phyloP scores from a whole-genome alignment of 148 eudicot species.

The Persicaria tinctoria region DNA sequence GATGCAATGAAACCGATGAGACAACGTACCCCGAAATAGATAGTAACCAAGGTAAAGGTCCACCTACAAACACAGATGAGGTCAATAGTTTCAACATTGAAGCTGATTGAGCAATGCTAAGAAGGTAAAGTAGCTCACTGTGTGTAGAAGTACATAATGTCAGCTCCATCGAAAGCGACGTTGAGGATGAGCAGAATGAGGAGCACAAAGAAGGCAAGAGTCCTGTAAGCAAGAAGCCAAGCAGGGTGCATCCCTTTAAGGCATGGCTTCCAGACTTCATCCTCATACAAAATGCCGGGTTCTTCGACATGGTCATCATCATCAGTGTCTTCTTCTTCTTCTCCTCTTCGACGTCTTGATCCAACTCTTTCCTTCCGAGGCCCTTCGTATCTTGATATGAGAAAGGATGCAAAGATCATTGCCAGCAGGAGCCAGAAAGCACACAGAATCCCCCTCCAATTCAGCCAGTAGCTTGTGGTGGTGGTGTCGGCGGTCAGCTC shows the following conservation, averaged over 20 bases:
- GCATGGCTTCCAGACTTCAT: slow-evolving; percentile 79
- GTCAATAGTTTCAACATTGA: neutral
- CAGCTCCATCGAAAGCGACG: slow-evolving; percentile 38
- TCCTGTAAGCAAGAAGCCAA: slow-evolving; percentile 65
- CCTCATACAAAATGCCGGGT: slow-evolving; percentile 44
- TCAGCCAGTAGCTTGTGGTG: slow-evolving; percentile 66
- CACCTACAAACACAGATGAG: slow-evolving; percentile 46
- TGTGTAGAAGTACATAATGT: slow-evolving; percentile 60
- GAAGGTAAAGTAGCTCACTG: slow-evolving; percentile 39
- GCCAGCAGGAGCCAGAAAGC: slow-evolving; percentile 41
- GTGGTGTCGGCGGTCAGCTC: slow-evolving; percentile 39
- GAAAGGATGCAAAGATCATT: slow-evolving; percentile 36
- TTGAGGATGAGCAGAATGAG: slow-evolving; percentile 40
- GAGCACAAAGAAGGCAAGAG: slow-evolving; percentile 52
- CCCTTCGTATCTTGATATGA: slow-evolving; percentile 64
- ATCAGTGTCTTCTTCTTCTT: slow-evolving; percentile 15
- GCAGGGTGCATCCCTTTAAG: slow-evolving; percentile 57
- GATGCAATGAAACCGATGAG: neutral
- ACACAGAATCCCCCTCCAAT: slow-evolving; percentile 73
- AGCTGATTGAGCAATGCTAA: neutral
- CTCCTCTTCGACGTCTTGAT: slow-evolving; percentile 5
- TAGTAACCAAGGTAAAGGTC: slow-evolving; percentile 73
- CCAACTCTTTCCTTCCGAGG: neutral
- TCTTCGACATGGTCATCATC: slow-evolving; percentile 7
- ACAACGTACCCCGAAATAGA: slow-evolving; percentile 75